A percentile compares a stretch with the other conserved stretches of the same genome.
These are phyloP conservation scores for Aegilops umbellulata DNA, from an alignment of 176 grass and related monocot species.

Conservation along the genomic window DNA sequence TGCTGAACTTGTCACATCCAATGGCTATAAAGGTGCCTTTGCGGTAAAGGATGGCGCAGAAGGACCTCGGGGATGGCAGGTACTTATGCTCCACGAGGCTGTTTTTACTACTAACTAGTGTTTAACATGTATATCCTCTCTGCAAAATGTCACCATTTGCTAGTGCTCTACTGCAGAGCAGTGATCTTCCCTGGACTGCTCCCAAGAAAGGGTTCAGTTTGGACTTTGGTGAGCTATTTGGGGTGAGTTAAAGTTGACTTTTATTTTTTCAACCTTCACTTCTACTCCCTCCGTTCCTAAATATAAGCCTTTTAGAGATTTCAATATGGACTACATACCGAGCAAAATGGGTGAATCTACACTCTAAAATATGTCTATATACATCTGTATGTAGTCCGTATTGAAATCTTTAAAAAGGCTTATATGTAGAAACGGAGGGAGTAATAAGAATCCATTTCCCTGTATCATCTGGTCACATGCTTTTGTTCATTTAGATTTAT, in stretches of 20 bases:
- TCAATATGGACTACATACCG: too few species aligned
- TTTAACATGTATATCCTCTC: conserved; percentile 19
- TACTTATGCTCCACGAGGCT: conserved; percentile 31
- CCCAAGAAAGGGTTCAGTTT: conserved; percentile 68
- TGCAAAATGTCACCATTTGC: conserved; percentile 38
- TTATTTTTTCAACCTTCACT: not conserved
- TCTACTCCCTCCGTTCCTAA: too few species aligned
- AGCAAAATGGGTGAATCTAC: too few species aligned
- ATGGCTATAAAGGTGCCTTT: conserved; percentile 91
- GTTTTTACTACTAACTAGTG: not conserved
- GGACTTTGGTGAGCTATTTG: conserved; percentile 63
- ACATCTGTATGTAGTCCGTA: too few species aligned
- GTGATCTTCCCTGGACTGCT: conserved; percentile 77
- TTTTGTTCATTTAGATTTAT: not conserved
- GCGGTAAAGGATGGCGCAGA: conserved; percentile 92
- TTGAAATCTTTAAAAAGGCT: too few species aligned
- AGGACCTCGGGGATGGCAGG: conserved; percentile 83
- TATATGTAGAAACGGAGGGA: too few species aligned
- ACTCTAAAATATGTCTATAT: too few species aligned
- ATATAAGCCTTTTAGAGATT: too few species aligned
- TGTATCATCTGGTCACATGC: not conserved
- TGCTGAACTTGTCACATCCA: conserved; percentile 76
- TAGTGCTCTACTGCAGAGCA: conserved; percentile 68
- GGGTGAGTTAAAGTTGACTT: conserved; percentile 45
- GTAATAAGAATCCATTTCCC: not conserved